Percentiles rank a stretch among this genome's conserved stretches.
phyloP scores from a whole-genome alignment of 371 early-diverging fungal genomes.

The Mortierella sp. region DNA sequence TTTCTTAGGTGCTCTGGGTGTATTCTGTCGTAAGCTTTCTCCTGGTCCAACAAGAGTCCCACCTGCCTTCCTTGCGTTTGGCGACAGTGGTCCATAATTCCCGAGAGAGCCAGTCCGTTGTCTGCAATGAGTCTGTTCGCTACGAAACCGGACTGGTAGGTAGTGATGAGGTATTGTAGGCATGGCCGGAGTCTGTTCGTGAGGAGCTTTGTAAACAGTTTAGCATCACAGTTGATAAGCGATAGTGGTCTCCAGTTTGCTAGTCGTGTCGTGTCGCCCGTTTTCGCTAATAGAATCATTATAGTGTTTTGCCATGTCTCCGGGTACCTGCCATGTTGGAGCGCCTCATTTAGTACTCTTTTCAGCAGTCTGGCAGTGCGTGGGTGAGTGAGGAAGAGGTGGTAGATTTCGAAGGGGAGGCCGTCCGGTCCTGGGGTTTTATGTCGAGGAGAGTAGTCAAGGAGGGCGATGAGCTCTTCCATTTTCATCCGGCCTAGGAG shows the following conservation, averaged over 20 bases:
- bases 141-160: too few species aligned
- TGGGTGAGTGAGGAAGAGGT: not conserved
- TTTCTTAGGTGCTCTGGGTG: conserved; percentile 14
- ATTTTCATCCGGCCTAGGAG: too few species aligned
- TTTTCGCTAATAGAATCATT: conserved; percentile 16
- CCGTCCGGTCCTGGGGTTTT: conserved; percentile 5
- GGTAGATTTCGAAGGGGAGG: conserved; percentile 8
- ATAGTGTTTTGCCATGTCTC: conserved; percentile 21
- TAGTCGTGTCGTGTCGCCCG: conserved; percentile 17
- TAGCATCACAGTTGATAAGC: conserved; percentile 43
- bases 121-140: too few species aligned
- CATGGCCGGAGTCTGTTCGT: not conserved
- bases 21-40: conserved; percentile 29
- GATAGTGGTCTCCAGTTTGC: conserved; percentile 45
- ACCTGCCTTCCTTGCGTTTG: not conserved
- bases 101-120: too few species aligned
- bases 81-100: too few species aligned
- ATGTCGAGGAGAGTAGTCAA: not conserved
- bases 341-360: not conserved
- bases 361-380: not conserved
- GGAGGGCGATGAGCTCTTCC: not conserved
- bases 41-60: conserved; percentile 9
- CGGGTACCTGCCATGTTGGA: conserved; percentile 11
- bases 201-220: too few species aligned
- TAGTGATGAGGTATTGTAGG: not conserved